phyloP scores from a whole-genome alignment of 1,139 yeast species.

The Magnusiomyces magnusii region DNA sequence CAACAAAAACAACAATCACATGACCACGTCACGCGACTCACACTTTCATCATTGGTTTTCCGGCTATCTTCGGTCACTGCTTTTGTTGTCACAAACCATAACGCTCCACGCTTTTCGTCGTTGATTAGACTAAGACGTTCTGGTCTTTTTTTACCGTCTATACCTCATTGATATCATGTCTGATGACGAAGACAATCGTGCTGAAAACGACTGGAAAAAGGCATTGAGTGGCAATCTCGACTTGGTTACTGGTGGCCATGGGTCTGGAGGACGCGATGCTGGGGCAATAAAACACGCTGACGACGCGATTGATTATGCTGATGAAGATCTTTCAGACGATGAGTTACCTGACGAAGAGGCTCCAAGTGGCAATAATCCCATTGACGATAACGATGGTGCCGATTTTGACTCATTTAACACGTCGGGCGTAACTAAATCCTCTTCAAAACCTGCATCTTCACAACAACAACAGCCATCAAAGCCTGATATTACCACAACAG shows the following conservation, averaged over 20 bases:
- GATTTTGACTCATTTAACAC: neutral
- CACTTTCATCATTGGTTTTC: too few relatives aligned
- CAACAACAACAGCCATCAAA: too few relatives aligned
- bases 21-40: too few relatives aligned
- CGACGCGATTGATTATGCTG: constrained; percentile 93
- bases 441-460: constrained; percentile 7
- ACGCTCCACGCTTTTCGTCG: neutral
- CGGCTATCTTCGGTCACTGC: neutral
- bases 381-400: constrained; percentile 28
- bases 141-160: neutral
- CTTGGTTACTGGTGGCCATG: constrained; percentile 17
- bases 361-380: constrained; percentile 19
- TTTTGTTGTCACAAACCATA: neutral
- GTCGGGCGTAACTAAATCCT: neutral
- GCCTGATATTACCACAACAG: neutral
- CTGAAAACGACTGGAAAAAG: constrained; percentile 23
- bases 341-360: constrained; percentile 44
- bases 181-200: constrained; percentile 4
- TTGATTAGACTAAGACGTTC: neutral
- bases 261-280: constrained; percentile 21
- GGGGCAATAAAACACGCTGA: constrained; percentile 61
- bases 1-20: neutral
- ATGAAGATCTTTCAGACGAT: constrained; percentile 90
- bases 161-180: neutral
- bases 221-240: constrained; percentile 15